A percentile compares a stretch with the other conserved stretches of the same genome.
Conservation (phyloP, 345 rosid species). For the Populus nigra region DNA sequence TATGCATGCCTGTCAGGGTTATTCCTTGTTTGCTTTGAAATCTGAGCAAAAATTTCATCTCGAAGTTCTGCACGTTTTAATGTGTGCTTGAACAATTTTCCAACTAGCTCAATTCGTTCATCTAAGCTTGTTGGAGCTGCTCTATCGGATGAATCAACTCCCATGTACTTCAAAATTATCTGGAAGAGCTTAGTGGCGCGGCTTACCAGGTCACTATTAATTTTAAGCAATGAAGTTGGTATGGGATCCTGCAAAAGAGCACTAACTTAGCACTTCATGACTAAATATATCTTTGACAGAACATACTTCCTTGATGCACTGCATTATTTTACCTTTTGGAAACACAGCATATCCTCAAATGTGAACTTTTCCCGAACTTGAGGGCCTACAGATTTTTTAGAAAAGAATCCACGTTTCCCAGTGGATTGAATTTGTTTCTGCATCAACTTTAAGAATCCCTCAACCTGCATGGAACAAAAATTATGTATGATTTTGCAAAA, state of each 20-base stretch:
- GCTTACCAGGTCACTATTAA: conserved; percentile 69
- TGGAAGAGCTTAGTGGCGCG: conserved; percentile 88
- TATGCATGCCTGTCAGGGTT: conserved; percentile 71
- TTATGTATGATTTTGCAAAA: conserved; percentile 3
- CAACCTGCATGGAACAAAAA: conserved; percentile 49
- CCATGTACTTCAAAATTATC: conserved; percentile 83
- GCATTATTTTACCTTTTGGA: conserved; percentile 65
- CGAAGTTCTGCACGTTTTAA: conserved; percentile 90
- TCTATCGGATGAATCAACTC: conserved; percentile 87
- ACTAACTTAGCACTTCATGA: conserved; percentile 14
- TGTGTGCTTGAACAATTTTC: conserved; percentile 78
- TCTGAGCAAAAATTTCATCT: conserved; percentile 93
- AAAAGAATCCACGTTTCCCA: conserved; percentile 87
- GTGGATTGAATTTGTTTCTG: conserved; percentile 91
- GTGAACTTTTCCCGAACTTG: conserved; percentile 80
- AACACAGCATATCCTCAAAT: conserved; percentile 94
- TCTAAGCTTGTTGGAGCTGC: conserved; percentile 64
- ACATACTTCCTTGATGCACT: background rate
- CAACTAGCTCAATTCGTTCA: conserved; percentile 85
- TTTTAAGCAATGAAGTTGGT: conserved; percentile 90
- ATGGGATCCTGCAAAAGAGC: conserved; percentile 69
- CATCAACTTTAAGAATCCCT: conserved; percentile 85
- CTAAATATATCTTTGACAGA: background rate
- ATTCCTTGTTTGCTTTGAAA: conserved; percentile 94
- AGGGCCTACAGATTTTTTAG: conserved; percentile 66